Base-by-base conservation (phyloP, 1,284 basidiomycete genomes). In the Apiotrichum akiyoshidainum region DNA sequence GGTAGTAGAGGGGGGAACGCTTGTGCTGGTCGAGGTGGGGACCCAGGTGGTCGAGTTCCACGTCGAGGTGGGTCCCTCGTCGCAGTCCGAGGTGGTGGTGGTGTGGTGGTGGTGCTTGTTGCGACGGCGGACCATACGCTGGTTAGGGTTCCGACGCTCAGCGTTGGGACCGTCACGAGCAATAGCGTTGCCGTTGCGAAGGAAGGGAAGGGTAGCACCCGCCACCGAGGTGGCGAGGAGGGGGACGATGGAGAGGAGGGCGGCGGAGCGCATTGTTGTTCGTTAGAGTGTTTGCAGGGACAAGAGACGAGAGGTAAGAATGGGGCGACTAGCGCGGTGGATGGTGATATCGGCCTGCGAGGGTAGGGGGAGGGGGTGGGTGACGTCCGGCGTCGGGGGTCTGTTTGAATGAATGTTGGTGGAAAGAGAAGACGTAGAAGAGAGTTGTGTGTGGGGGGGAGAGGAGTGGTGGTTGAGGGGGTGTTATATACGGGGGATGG, bases 1-100 rank as follows among this genome's bases (percentile, higher is more conserved):
- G 37, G 5, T 47, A 61, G 33, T 59, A 16, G 40, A 44, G 5
- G 66, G 62, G 11, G 61, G 37, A 9, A 51, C 26, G 46, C 57
- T 14, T 53, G 54, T 11, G 37, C 58, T 49, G 19, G 64, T 52
- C 8, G 51, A 48, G 17, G 56, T 35, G 10, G 57, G 37, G 46
- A 57, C 26, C 26, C 16, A 33, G 10, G 5, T 13, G 4, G 37
- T 37, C 35, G 21, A n/a, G 37, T 5, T 40, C 31, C 35, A 22
- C 22, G 19, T 37, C 14, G 19, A n/a, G 22, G n/a, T 22, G 19
- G 42, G 17, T 44, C 42, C 34, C 57, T 58, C 19, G 50, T 22
- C 17, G 58, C 46, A 54, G 21, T 44, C 35, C 22, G 46, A 54
- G 22, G 45, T 40, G 21, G 21, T 37, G n/a, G 34, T 22, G n/a